Base-by-base conservation (phyloP, 305 asterid genomes). In the Ajuga reptans region DNA sequence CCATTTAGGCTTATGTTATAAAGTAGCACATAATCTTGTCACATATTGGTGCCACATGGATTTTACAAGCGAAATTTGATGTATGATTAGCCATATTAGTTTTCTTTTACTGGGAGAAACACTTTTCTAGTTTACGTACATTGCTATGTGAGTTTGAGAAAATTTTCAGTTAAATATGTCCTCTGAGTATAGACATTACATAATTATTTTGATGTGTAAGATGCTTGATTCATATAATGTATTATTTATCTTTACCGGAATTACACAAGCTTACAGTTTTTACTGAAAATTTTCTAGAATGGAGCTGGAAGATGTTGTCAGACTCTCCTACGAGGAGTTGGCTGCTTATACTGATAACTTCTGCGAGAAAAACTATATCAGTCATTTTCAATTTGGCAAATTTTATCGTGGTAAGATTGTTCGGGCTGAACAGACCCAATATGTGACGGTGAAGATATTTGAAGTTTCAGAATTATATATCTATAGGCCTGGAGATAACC, bases 401-500 rank as follows among this genome's bases (percentile, higher is more conserved):
- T 1, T 62, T 21, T 62, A 62, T 62, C 55, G 41, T 43, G 68
- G 68, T 18, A 42, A 62, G 68, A 12, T 43, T n/a, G n/a, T n/a
- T n/a, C n/a, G n/a, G 6, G 21, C 24, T 42, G 68, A 16, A n/a
- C 4, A 10, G 3, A 17, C 18, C 0, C 16, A 11, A 17, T 9
- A 59, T 60, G 39, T 55, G 36, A 9, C 21, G 17, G 66, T 60
- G 66, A 61, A 61, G 41, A 62, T 62, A 18, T 62, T 54, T 54
- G 42, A 62, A 62, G 39, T 18, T 18, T 27, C 41, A 21, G 6
- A 42, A 62, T 0, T 16, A 2, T 62, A 62, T 43, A 21, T 0
- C 8, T 45, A 24, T 24, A 0, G 7, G 6, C 18, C 54, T 6
- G 68, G 68, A 62, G 42, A 62, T 27, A 62, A 62, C 42, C 5